Evolutionary conservation across 305 asterid genomes (phyloP), one percentile per base, ranked within the genome.

Genomic region (Fraxinus angustifolia): DNA sequence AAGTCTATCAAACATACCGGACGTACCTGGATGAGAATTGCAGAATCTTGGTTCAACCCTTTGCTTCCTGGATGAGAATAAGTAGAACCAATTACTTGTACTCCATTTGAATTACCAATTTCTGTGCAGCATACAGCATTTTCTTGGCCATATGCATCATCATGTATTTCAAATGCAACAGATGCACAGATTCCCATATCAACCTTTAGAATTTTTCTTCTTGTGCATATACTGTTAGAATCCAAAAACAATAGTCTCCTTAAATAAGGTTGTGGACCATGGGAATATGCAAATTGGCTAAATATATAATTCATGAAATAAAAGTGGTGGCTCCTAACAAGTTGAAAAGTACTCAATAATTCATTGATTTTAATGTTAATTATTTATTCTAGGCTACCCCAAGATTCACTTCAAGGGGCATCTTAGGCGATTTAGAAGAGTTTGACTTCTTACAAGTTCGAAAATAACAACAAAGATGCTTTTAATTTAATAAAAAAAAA

Each of bases 361-460:
- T 60, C 82, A 80, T 72, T 56, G 16, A 71, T 85, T 83, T 81
- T 80, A 77, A 78, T 79, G 58, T 87, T 77, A 35, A 78, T 36
- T 74, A 53, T 19, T 81, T 42, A 42, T 83, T 3, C 34, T 82
- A 42, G 79, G 85, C 67, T 89, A 91, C 84, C 94, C 84, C 92
- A 85, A 91, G 97, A 89, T 90, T 91, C 96, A 94, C 79, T 90
- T 89, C 88, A 94, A 90, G 86, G 87, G 98, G 90, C 95, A 88
- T 58, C 86, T 77, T 68, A 88, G 81, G 87, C 87, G 93, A 75
- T 67, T 86, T 56, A 40, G 80, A 30, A 45, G 48, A 74, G 73
- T n/a, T 80, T 83, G 87, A 87, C 88, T 89, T 83, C 23, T n/a
- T 74, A 73, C 67, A 73, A 19, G 40, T 68, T 50, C 65, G n/a